These are phyloP conservation scores for Styphnolobium japonicum DNA, from an alignment of 306 rosid species.

Conservation along the genomic window DNA sequence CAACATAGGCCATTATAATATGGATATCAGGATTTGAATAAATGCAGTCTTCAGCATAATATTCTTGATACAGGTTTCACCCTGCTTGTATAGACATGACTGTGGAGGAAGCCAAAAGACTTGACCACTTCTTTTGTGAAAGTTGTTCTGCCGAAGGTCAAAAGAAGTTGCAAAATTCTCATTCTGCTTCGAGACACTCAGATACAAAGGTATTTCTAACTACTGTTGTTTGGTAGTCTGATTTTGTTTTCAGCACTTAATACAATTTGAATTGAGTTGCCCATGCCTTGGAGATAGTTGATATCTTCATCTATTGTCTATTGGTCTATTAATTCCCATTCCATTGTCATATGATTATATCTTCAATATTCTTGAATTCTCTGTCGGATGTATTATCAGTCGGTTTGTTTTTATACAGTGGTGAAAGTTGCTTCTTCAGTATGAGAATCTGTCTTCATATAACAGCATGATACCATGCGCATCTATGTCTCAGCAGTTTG, in stretches of 20 bases:
- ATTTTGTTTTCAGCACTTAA: conserved; percentile 9
- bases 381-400: not conserved
- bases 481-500: not conserved
- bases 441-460: not conserved
- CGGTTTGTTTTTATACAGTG: not conserved
- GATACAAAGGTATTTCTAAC: conserved; percentile 75
- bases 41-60: conserved; percentile 42
- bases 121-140: conserved; percentile 93
- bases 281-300: not conserved
- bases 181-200: conserved; percentile 55
- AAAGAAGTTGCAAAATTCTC: conserved; percentile 82
- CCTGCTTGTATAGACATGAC: conserved; percentile 99
- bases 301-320: not conserved
- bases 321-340: conserved; percentile 16
- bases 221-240: not conserved
- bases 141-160: conserved; percentile 86
- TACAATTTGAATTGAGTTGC: conserved; percentile 21
- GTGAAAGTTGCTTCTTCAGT: not conserved
- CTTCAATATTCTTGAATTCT: not conserved
- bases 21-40: conserved; percentile 14
- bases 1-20: not conserved
- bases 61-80: conserved; percentile 89
- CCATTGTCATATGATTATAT: conserved; percentile 1
- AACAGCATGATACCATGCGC: not conserved
- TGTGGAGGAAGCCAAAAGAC: conserved; percentile 84